Percentiles rank a stretch among this genome's conserved stretches.
Evolutionary conservation across 2,329 filamentous ascomycete genomes (phyloP).

Genomic region (Kalaharituber pfeilii): DNA sequence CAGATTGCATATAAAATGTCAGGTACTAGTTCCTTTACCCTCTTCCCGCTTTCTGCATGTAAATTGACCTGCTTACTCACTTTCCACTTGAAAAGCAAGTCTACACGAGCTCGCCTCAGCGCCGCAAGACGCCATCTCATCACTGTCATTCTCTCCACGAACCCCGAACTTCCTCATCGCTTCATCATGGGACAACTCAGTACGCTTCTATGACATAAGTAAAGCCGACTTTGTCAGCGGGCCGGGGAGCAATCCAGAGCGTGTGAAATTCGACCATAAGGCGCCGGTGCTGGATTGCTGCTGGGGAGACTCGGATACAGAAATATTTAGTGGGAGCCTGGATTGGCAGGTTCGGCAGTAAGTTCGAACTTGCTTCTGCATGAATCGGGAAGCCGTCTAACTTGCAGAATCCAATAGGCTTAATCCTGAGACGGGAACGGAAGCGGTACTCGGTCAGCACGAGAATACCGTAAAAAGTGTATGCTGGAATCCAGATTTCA

Average conservation of each 20-base stretch:
- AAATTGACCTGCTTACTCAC: too few species aligned
- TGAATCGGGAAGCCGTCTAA: neutral
- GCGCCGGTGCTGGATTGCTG: conserved; percentile 82
- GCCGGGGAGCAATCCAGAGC: conserved; percentile 29
- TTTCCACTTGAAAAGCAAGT: conserved; percentile 1
- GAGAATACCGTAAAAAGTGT: conserved; percentile 63
- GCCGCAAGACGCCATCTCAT: conserved; percentile 72
- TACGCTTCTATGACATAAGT: conserved; percentile 71
- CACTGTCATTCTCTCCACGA: conserved; percentile 65
- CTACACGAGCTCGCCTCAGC: conserved; percentile 51
- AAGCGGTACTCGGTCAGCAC: conserved; percentile 63
- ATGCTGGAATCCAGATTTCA: conserved; percentile 59
- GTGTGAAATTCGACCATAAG: conserved; percentile 60
- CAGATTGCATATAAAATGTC: too few species aligned
- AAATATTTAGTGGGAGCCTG: conserved; percentile 71
- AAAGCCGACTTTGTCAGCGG: conserved; percentile 36
- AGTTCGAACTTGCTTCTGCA: conserved; percentile 20
- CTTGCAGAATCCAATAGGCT: conserved; percentile 32
- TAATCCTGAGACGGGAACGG: conserved; percentile 52
- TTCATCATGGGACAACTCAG: conserved; percentile 82
- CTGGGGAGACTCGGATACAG: conserved; percentile 66
- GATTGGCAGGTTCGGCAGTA: conserved; percentile 72
- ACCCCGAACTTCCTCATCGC: conserved; percentile 65
- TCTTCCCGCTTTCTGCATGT: too few species aligned
- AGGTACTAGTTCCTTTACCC: too few species aligned